These are phyloP conservation scores for Thelephora terrestris DNA, from an alignment of 1,284 basidiomycete species.

Conservation along the genomic window DNA sequence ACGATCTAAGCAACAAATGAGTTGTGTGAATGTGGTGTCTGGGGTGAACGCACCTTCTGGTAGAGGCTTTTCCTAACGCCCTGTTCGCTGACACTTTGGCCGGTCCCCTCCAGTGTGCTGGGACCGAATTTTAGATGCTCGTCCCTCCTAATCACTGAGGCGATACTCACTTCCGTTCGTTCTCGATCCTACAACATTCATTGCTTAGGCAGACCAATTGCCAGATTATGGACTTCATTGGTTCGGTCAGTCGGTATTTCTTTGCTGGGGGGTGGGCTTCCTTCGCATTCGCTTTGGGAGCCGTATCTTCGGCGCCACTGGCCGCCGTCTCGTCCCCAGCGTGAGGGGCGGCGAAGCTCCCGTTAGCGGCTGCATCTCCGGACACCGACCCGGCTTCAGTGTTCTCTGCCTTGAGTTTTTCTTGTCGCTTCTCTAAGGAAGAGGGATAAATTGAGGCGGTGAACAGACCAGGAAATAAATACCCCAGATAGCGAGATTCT, in stretches of 20 bases:
- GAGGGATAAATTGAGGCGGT: background rate
- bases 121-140: background rate
- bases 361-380: background rate
- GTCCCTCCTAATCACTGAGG: background rate
- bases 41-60: constrained; percentile 43
- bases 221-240: constrained; percentile 70
- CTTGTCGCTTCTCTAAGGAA: constrained; percentile 47
- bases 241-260: constrained; percentile 64
- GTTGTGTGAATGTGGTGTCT: background rate
- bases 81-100: constrained; percentile 67
- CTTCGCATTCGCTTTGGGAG: constrained; percentile 24
- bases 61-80: constrained; percentile 66
- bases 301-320: constrained; percentile 20
- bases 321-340: constrained; percentile 24
- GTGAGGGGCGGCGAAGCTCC: constrained; percentile 1
- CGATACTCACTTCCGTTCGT: constrained; percentile 68
- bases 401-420: constrained; percentile 34
- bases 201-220: constrained; percentile 71
- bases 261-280: constrained; percentile 53
- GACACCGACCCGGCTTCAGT: background rate
- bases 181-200: constrained; percentile 69
- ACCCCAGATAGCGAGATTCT: constrained; percentile 57
- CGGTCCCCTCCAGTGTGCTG: constrained; percentile 56
- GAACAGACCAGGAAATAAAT: constrained; percentile 15
- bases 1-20: constrained; percentile 41